These are phyloP conservation scores for Rhazya stricta DNA, from an alignment of 257 asterid genomes.

Conservation along the genomic window DNA sequence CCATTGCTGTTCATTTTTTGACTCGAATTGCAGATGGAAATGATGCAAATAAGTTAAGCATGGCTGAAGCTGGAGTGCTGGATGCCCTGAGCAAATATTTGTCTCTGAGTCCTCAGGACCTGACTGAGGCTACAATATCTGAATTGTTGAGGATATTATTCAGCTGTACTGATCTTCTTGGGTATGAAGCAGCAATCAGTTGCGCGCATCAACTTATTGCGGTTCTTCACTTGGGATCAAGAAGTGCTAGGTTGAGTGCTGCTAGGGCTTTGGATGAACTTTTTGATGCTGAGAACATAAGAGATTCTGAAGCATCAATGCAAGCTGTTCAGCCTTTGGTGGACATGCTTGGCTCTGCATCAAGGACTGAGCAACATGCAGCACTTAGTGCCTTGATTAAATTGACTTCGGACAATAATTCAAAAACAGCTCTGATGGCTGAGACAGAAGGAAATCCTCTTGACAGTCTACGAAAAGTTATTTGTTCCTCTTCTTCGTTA, in stretches of 20 bases:
- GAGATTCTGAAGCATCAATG: slow-evolving; percentile 61
- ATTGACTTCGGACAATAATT: slow-evolving; percentile 51
- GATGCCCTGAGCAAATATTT: slow-evolving; percentile 76
- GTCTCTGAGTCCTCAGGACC: slow-evolving; percentile 81
- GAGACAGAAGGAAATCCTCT: slow-evolving; percentile 69
- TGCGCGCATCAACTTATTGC: slow-evolving; percentile 74
- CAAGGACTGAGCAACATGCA: slow-evolving; percentile 54
- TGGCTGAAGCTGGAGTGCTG: slow-evolving; percentile 85
- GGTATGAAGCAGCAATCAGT: slow-evolving; percentile 51
- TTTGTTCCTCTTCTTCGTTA: slow-evolving; percentile 47
- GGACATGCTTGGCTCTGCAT: slow-evolving; percentile 61
- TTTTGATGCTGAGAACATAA: slow-evolving; percentile 54
- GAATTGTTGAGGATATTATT: slow-evolving; percentile 70
- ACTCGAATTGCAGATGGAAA: slow-evolving; percentile 69
- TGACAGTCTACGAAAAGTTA: slow-evolving; percentile 48
- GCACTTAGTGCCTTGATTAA: slow-evolving; percentile 69
- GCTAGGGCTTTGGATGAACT: slow-evolving; percentile 68
- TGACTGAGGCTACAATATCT: slow-evolving; percentile 67
- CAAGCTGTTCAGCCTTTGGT: slow-evolving; percentile 84
- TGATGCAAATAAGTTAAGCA: slow-evolving; percentile 60
- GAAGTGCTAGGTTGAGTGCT: slow-evolving; percentile 70
- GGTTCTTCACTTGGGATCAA: slow-evolving; percentile 88
- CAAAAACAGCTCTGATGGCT: slow-evolving; percentile 53
- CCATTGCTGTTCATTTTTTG: slow-evolving; percentile 59
- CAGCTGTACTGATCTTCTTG: slow-evolving; percentile 56